Conservation (phyloP, 1,284 basidiomycete genomes). For the Coniferiporia sulphurascens region DNA sequence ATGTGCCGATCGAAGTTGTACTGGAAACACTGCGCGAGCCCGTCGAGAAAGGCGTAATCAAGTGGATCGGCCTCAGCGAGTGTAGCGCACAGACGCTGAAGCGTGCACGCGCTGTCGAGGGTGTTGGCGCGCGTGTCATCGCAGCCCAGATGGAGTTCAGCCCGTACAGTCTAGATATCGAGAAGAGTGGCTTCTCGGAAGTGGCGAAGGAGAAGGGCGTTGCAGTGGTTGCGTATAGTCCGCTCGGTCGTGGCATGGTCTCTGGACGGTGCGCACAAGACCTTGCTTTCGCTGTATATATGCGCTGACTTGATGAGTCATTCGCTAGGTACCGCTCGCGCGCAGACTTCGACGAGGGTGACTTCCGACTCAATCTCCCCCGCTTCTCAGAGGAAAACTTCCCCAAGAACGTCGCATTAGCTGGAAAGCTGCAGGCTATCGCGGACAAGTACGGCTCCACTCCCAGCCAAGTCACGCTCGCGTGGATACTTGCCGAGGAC, state of each 20-base stretch:
- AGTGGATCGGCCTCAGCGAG: constrained; percentile 33
- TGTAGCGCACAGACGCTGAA: constrained; percentile 33
- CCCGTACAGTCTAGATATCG: constrained; percentile 11
- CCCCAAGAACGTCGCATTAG: constrained; percentile 33
- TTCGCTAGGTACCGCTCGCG: constrained; percentile 22
- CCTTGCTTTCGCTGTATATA: no score
- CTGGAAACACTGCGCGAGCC: no score
- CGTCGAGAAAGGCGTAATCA: constrained; percentile 32
- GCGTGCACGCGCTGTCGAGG: constrained; percentile 26
- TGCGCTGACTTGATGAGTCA: neutral
- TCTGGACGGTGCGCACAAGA: constrained; percentile 33
- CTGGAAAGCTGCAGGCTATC: constrained; percentile 28
- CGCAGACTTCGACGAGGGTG: constrained; percentile 32
- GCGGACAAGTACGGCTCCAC: constrained; percentile 29
- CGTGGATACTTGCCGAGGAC: constrained; percentile 31
- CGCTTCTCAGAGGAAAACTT: constrained; percentile 34
- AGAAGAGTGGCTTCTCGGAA: constrained; percentile 25
- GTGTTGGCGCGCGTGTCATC: constrained; percentile 18
- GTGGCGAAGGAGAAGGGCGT: constrained; percentile 32
- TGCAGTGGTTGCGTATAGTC: constrained; percentile 37
- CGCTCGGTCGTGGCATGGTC: constrained; percentile 34
- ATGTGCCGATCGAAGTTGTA: constrained; percentile 33
- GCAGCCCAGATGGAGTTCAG: no score
- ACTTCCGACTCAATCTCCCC: constrained; percentile 29
- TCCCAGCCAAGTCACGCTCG: constrained; percentile 34